Evolutionary conservation across 208 protist species (phyloP).

Genomic region (Crithidia acanthocephali): DNA sequence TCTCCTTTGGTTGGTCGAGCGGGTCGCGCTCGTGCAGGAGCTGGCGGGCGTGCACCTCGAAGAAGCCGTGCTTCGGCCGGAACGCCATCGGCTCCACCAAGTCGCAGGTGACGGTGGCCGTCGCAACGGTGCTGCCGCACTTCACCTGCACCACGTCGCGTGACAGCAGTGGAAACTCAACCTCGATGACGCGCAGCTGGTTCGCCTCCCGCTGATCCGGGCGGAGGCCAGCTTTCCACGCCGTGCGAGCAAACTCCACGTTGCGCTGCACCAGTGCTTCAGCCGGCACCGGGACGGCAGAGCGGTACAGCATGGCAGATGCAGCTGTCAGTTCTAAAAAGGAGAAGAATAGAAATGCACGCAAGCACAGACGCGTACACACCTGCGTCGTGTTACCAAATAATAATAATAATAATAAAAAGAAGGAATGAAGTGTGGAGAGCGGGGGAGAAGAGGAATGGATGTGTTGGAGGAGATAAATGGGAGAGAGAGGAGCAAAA

Average conservation of each 20-base stretch:
- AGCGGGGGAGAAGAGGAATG: too few species aligned
- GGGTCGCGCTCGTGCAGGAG: constrained; percentile 82
- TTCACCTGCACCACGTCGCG: constrained; percentile 82
- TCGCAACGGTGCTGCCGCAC: constrained; percentile 90
- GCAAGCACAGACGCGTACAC: too few species aligned
- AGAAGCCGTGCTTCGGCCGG: constrained; percentile 95
- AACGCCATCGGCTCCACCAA: constrained; percentile 95
- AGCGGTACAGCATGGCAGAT: constrained; percentile 23
- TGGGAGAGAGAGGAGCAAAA: too few species aligned
- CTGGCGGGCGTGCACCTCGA: constrained; percentile 91
- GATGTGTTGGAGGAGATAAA: too few species aligned
- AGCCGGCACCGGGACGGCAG: constrained; percentile 49
- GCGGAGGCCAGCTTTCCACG: constrained; percentile 76
- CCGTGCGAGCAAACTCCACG: constrained; percentile 58
- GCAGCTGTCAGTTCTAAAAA: too few species aligned
- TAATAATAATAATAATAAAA: too few species aligned
- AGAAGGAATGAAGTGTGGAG: too few species aligned
- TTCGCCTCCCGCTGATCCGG: constrained; percentile 72
- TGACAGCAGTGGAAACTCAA: constrained; percentile 77
- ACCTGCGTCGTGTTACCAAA: too few species aligned
- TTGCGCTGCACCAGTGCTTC: constrained; percentile 70
- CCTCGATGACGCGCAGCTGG: constrained; percentile 70
- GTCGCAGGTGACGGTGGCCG: constrained; percentile 79
- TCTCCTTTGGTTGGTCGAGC: constrained; percentile 28
- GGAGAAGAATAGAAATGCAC: too few species aligned